Base-by-base conservation (phyloP, 2,329 filamentous ascomycete genomes). In the Microcera coccophila region DNA sequence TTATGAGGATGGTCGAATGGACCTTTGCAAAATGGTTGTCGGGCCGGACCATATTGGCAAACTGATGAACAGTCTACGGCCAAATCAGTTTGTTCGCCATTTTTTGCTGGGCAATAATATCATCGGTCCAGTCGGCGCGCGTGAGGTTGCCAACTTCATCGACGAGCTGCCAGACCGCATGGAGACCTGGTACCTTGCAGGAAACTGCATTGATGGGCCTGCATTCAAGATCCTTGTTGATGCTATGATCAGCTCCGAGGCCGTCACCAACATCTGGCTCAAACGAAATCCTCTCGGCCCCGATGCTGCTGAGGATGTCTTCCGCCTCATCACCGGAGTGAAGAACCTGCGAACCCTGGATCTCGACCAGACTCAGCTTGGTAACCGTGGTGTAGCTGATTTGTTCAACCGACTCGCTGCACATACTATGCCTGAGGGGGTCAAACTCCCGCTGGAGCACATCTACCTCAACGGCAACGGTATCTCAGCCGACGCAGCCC, bases 81-180 rank as follows among this genome's bases (percentile, higher is more conserved):
- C 61, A 3, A 77, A 77, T 50, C 55, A 58, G 15, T 73, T 72
- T 53, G 66, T 76, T 37, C 64, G 62, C 26, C 75, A 78, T 46
- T 76, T 79, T 52, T 59, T 78, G 36, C 61, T 78, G 28, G 74
- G 74, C 8, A 77, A 78, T 57, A 78, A 77, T 42, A 73, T 75
- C 51, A 73, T 78, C 48, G 74, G 74, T 4, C 69, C 70, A 0
- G 60, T 65, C 22, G 75, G 74, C 12, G 73, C 71, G 3, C 57
- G 61, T 29, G 67, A 66, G 29, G 72, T 76, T 42, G 65, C 70
- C 21, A 54, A 61, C 8, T 78, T 76, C 54, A 60, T 75, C 36
- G 47, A 62, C 11, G 66, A 71, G 16, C 61, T 66, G 36, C 74
- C 74, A 3, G 56, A 68, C 24, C 65, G 69, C 4, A 75, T 78